Evolutionary conservation across 2,329 filamentous ascomycete genomes (phyloP).

Genomic region (Ceratocystis eucalypticola): DNA sequence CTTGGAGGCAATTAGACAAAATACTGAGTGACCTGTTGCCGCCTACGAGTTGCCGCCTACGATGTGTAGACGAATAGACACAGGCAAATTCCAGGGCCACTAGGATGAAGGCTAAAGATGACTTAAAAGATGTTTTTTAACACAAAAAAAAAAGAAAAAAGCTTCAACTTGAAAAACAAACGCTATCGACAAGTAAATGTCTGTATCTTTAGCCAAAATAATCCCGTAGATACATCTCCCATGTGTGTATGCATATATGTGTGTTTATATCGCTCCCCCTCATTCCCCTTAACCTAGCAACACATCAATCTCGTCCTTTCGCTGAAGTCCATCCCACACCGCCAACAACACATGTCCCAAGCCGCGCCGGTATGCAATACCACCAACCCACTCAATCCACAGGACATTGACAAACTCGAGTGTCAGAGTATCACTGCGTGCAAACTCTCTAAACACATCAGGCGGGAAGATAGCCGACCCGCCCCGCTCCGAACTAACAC

Average conservation of each 20-base stretch:
- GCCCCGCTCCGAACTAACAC: conserved; percentile 30
- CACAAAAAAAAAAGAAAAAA: not conserved
- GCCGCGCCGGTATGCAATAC: conserved; percentile 30
- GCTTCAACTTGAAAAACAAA: not conserved
- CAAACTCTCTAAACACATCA: conserved; percentile 30
- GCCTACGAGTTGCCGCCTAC: no score
- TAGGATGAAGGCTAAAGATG: no score
- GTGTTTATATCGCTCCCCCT: not conserved
- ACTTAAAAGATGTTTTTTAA: not conserved
- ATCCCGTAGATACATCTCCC: not conserved
- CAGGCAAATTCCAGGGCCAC: no score
- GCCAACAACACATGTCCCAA: conserved; percentile 32
- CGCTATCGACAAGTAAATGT: not conserved
- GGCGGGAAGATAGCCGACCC: conserved; percentile 30
- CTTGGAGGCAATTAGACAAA: no score
- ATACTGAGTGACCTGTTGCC: no score
- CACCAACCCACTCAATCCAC: conserved; percentile 35
- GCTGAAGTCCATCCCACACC: conserved; percentile 31
- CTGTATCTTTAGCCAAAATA: not conserved
- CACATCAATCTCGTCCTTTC: conserved; percentile 29
- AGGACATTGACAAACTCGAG: conserved; percentile 36
- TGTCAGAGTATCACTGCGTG: conserved; percentile 29
- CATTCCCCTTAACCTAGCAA: conserved; percentile 28
- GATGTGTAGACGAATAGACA: no score
- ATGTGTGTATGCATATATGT: not conserved